phyloP scores from a whole-genome alignment of 2,329 filamentous ascomycete genomes.

The Aspergillus amoenus region DNA sequence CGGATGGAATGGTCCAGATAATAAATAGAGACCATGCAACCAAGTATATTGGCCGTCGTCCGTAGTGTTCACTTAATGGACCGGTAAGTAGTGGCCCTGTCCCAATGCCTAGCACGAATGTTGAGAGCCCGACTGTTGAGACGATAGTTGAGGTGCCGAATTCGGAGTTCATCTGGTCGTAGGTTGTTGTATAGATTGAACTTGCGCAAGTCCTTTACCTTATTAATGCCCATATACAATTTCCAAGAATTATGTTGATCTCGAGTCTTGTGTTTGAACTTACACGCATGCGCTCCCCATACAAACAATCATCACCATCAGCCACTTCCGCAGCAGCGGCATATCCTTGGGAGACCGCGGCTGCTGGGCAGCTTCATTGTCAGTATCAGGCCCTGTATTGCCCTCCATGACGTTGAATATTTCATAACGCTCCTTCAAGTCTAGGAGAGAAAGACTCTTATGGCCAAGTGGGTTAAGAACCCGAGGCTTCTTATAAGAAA shows the following conservation, averaged over 20 bases:
- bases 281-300: neutral
- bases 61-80: slow-evolving; percentile 62
- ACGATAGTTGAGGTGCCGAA: slow-evolving; percentile 53
- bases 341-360: neutral
- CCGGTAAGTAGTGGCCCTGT: slow-evolving; percentile 17
- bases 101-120: slow-evolving; percentile 68
- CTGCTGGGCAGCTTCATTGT: too few relatives aligned
- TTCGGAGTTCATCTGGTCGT: slow-evolving; percentile 70
- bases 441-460: neutral
- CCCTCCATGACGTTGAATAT: too few relatives aligned
- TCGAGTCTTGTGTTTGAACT: neutral
- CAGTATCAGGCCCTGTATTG: neutral
- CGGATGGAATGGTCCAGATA: slow-evolving; percentile 57
- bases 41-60: slow-evolving; percentile 75
- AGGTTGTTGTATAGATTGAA: slow-evolving; percentile 81
- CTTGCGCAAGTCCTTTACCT: slow-evolving; percentile 7
- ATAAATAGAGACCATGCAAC: slow-evolving; percentile 63
- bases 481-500: neutral
- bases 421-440: too few relatives aligned
- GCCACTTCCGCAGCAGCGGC: neutral
- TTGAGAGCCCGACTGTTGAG: neutral
- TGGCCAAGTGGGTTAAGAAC: neutral
- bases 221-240: too few relatives aligned
- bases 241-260: too few relatives aligned
- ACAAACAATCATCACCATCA: neutral